These are phyloP conservation scores for Echium plantagineum DNA, from an alignment of 257 asterid genomes.

Conservation along the genomic window DNA sequence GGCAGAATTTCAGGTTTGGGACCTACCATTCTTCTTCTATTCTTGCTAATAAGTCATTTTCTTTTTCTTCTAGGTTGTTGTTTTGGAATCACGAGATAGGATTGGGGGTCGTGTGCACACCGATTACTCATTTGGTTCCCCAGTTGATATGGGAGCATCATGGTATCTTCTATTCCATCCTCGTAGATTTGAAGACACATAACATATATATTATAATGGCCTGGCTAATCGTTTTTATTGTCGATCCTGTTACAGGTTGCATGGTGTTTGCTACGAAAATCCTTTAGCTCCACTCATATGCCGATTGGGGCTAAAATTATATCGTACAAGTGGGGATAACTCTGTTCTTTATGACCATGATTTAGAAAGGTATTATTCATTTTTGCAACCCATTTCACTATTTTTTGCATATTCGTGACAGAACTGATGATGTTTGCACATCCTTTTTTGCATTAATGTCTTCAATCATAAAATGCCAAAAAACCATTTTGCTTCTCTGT, in stretches of 20 bases:
- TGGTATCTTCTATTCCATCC: slow-evolving; percentile 28
- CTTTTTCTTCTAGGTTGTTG: slow-evolving; percentile 45
- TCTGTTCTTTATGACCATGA: slow-evolving; percentile 95
- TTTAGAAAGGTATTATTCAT: slow-evolving; percentile 57
- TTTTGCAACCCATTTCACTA: background rate
- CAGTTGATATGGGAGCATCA: slow-evolving; percentile 99
- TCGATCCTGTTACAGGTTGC: slow-evolving; percentile 49
- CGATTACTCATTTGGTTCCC: slow-evolving; percentile 93
- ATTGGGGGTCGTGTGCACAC: slow-evolving; percentile 95
- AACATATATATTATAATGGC: background rate
- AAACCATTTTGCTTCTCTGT: no score
- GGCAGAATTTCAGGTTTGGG: background rate
- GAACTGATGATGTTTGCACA: no score
- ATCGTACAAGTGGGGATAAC: slow-evolving; percentile 95
- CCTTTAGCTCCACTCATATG: slow-evolving; percentile 92
- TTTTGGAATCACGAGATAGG: slow-evolving; percentile 88
- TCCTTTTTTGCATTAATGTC: no score
- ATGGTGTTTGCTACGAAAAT: slow-evolving; percentile 98
- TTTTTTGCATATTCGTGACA: background rate
- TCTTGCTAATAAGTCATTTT: slow-evolving; percentile 7
- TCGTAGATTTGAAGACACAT: background rate
- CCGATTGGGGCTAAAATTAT: slow-evolving; percentile 73
- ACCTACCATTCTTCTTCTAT: slow-evolving; percentile 3
- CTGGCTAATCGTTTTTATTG: slow-evolving; percentile 2
- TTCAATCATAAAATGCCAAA: no score